Percentiles rank a stretch among this genome's conserved stretches.
phyloP scores from a whole-genome alignment of 2,329 filamentous ascomycete genomes.

The Epichloe amarillans region DNA sequence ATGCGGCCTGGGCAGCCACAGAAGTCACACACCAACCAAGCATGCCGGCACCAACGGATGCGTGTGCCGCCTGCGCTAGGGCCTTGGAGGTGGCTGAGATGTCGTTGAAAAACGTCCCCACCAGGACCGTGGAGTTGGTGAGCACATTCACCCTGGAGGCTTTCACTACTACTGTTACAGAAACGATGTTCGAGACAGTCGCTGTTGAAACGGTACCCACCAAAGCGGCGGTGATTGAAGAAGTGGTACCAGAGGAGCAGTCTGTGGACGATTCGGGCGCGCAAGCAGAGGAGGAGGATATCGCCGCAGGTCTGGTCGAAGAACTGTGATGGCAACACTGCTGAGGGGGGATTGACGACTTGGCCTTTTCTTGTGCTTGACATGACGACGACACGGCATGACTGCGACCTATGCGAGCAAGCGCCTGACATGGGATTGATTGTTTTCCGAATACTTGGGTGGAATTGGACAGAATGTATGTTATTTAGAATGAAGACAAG shows the following conservation, averaged over 20 bases:
- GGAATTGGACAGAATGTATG: not conserved
- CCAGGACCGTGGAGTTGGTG: constrained; percentile 3
- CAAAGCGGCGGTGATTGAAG: constrained; percentile 5
- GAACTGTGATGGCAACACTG: not conserved
- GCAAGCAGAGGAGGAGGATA: not conserved
- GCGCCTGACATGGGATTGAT: not conserved
- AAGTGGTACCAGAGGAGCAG: not conserved
- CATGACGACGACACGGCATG: not conserved
- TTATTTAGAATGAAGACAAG: not conserved
- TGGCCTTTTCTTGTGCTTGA: not conserved
- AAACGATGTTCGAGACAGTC: constrained; percentile 13
- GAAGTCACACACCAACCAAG: constrained; percentile 3
- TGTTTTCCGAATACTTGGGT: not conserved
- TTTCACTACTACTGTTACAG: constrained; percentile 18
- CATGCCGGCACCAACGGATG: constrained; percentile 8
- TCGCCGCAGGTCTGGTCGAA: not conserved
- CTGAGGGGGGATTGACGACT: not conserved
- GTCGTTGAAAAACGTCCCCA: not conserved
- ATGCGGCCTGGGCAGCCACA: constrained; percentile 17
- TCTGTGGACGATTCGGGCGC: too few species aligned
- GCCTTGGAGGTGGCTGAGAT: constrained; percentile 2
- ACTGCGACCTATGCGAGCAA: not conserved
- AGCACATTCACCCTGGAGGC: constrained; percentile 11
- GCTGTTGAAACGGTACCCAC: constrained; percentile 8
- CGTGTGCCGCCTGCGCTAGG: constrained; percentile 12